Base-by-base conservation (phyloP, 2,329 filamentous ascomycete species). In the Penicillium sp. region DNA sequence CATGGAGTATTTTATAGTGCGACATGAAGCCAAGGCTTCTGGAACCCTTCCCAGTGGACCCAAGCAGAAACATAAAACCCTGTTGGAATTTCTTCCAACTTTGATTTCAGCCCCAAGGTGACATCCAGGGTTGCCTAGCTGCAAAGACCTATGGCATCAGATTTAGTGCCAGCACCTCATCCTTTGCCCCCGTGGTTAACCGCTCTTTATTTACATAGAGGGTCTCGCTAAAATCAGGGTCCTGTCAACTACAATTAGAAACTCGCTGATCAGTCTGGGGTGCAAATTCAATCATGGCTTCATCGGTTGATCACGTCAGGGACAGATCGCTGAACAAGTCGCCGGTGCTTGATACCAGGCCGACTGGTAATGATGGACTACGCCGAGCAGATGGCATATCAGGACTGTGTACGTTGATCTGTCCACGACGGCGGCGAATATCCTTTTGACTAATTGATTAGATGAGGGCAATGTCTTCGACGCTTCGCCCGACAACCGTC, bases 391-490 rank as follows among this genome's bases (percentile, higher is more conserved):
- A 72, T 57, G 69, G 70, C 6, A 67, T 73, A 21, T 65, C 70
- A 9, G 65, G 67, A 22, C 44, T 73, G 7, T 72, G 70, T 73
- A 66, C 55, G 68, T 62, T 45, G 46, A 22, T 18, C 18, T 18
- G 2, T 18, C 29, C 13, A 13, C 21, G 21, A 21, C 38, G 21
- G 11, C 5, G 42, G 4, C 43, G 3, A 38, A 27, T 27, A 27
- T 9, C 32, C 18, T 2, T 49, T 59, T 65, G 52, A 64, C 47
- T 11, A 14, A 13, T 6, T 24, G 18, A 48, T n/a, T 43, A 72
- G 71, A 74, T 22, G 70, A 74, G 50, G 69, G 70, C 46, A 68
- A 72, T 65, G 63, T 72, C 43, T 72, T 69, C 31, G 67, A 73
- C 27, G 56, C 67, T 2, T 67, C 69, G 2, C 71, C 71, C 7